Evolutionary conservation across 2,329 filamentous ascomycete species (phyloP).

Genomic region (Exophiala phaeomuriformis): DNA sequence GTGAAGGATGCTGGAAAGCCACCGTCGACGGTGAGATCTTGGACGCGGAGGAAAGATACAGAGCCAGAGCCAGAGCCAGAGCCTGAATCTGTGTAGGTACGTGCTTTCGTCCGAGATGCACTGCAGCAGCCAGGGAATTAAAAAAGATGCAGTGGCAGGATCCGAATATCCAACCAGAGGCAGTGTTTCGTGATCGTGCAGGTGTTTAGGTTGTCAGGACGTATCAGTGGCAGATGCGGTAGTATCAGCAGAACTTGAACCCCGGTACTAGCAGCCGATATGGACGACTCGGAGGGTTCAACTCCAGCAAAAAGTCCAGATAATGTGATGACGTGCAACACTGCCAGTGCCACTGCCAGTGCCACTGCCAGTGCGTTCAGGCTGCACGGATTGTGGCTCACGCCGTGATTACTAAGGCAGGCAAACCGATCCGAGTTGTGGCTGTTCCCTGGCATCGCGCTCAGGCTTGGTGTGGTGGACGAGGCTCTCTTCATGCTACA

Average conservation of each 20-base stretch:
- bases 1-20: not conserved
- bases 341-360: no score
- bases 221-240: not conserved
- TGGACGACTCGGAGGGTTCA: no score
- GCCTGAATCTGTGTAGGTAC: not conserved
- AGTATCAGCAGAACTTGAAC: conserved; percentile 1
- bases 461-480: no score
- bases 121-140: conserved; percentile 2
- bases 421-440: no score
- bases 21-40: not conserved
- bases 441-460: no score
- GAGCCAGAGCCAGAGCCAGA: not conserved
- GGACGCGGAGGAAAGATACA: conserved; percentile 1
- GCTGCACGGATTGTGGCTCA: no score
- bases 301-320: no score
- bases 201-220: not conserved
- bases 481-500: no score
- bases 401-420: no score
- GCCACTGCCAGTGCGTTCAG: no score
- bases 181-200: conserved; percentile 18
- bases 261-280: not conserved
- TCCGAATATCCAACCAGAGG: conserved; percentile 20
- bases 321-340: no score
- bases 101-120: not conserved
- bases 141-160: not conserved